A percentile compares a stretch with the other conserved stretches of the same genome.
Conservation (phyloP, 2,329 filamentous ascomycete genomes). For the Hypoxylon sp. region DNA sequence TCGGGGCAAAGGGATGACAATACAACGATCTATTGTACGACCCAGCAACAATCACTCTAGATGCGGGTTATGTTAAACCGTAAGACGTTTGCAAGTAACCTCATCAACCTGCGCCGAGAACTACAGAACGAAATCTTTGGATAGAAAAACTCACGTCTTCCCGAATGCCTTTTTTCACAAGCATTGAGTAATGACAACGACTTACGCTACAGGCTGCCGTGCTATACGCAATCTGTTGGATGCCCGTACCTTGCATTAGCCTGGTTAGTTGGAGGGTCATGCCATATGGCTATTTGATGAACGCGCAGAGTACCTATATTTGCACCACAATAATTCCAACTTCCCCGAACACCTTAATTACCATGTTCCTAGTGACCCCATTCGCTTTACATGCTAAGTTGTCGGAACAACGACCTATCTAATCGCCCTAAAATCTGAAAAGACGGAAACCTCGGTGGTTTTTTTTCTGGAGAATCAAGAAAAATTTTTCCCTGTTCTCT, state of each 20-base stretch:
- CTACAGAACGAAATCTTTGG: background rate
- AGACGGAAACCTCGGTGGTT: constrained; percentile 18
- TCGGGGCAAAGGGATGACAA: background rate
- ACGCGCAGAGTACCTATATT: constrained; percentile 16
- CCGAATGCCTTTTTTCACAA: constrained; percentile 12
- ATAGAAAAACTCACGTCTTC: constrained; percentile 11
- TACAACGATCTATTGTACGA: background rate
- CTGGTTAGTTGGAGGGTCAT: constrained; percentile 30
- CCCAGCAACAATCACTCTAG: background rate
- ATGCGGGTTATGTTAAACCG: background rate
- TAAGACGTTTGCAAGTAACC: background rate
- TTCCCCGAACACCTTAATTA: constrained; percentile 8
- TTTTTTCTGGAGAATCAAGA: constrained; percentile 18
- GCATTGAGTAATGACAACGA: constrained; percentile 26
- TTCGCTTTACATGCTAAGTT: constrained; percentile 13
- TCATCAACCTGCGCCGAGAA: background rate
- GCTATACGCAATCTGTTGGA: constrained; percentile 18
- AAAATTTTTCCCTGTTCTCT: constrained; percentile 31
- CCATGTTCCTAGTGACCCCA: constrained; percentile 4
- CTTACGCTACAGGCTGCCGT: constrained; percentile 20
- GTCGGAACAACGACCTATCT: constrained; percentile 22
- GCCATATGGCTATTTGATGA: constrained; percentile 36
- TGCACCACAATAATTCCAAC: constrained; percentile 5
- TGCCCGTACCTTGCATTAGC: constrained; percentile 47
- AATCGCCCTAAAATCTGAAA: constrained; percentile 11